These are phyloP conservation scores for Fusarium siculi DNA, from an alignment of 2,329 filamentous ascomycete genomes.

Conservation along the genomic window DNA sequence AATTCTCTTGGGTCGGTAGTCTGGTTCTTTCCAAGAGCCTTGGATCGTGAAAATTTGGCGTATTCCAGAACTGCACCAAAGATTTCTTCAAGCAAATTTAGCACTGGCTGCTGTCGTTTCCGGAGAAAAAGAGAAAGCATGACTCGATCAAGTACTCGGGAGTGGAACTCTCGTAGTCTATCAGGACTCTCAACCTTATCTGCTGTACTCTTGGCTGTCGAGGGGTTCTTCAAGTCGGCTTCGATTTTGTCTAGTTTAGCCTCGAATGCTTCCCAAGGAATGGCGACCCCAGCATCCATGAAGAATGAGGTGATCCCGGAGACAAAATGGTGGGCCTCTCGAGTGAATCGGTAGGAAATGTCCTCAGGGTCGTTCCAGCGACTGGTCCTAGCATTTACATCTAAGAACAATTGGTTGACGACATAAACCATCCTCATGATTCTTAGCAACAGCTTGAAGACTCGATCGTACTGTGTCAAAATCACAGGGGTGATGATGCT, in stretches of 20 bases:
- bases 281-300: slow-evolving; percentile 79
- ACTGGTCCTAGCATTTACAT: slow-evolving; percentile 57
- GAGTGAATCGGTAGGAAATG: slow-evolving; percentile 68
- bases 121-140: slow-evolving; percentile 78
- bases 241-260: slow-evolving; percentile 72
- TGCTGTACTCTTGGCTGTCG: slow-evolving; percentile 49
- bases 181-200: slow-evolving; percentile 65
- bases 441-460: slow-evolving; percentile 84
- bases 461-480: slow-evolving; percentile 82
- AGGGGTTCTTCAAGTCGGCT: slow-evolving; percentile 59
- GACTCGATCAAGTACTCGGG: slow-evolving; percentile 78
- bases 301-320: slow-evolving; percentile 79
- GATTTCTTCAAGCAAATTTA: slow-evolving; percentile 79
- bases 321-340: slow-evolving; percentile 85
- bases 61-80: slow-evolving; percentile 79
- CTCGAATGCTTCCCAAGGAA: slow-evolving; percentile 79
- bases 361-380: slow-evolving; percentile 52
- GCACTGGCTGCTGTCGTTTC: slow-evolving; percentile 77
- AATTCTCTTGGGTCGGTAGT: slow-evolving; percentile 14
- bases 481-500: slow-evolving; percentile 77
- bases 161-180: slow-evolving; percentile 75
- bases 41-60: slow-evolving; percentile 62
- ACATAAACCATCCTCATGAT: slow-evolving; percentile 83
- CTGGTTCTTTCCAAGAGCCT: slow-evolving; percentile 46
- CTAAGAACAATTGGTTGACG: slow-evolving; percentile 71